Base-by-base conservation (phyloP, 2,329 filamentous ascomycete species). In the Akanthomyces muscarius region DNA sequence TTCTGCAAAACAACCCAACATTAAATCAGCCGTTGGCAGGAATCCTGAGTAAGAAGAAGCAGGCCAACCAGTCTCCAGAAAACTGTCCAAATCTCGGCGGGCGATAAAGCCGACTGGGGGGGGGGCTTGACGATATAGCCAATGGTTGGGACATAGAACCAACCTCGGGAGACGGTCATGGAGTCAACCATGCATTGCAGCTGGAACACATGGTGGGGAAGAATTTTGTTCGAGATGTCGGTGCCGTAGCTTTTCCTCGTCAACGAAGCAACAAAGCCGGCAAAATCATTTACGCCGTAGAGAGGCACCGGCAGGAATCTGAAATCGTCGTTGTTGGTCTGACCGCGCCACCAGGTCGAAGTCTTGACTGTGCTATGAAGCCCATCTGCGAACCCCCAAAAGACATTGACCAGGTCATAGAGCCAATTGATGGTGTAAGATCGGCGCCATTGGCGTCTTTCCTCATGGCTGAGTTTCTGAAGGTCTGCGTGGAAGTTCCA, bases 151-250 rank as follows among this genome's bases (percentile, higher is more conserved):
- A 53, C 53, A 55, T 65, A 69, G 2, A 73, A n/a, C 80, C 81
- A 83, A 3, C 80, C 79, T 0, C 74, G 75, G 14, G 75, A 81
- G 0, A 77, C 70, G 1, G 73, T 71, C 41, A 81, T 70, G 2
- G 80, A 78, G 64, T 83, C 81, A 13, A 83, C 74, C 38, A 83
- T 80, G 62, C 76, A 79, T 64, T 83, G 79, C 0, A 84, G 70
- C 44, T 82, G 75, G 63, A 84, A 82, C 1, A 83, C 77, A 64
- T 78, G 75, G 42, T 79, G 77, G 0, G 80, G 80, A 0, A 78
- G 69, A 18, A 84, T 81, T 42, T 68, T 77, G 0, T 68, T 62
- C 7, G 73, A 71, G 41, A 82, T 62, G 62, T 78, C 68, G 0
- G 73, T 74, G 0, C 71, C 74, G 0, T 70, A 71, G 60, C 78